phyloP scores from a whole-genome alignment of 768 basidiomycete species.

The Termitomyces sp. region DNA sequence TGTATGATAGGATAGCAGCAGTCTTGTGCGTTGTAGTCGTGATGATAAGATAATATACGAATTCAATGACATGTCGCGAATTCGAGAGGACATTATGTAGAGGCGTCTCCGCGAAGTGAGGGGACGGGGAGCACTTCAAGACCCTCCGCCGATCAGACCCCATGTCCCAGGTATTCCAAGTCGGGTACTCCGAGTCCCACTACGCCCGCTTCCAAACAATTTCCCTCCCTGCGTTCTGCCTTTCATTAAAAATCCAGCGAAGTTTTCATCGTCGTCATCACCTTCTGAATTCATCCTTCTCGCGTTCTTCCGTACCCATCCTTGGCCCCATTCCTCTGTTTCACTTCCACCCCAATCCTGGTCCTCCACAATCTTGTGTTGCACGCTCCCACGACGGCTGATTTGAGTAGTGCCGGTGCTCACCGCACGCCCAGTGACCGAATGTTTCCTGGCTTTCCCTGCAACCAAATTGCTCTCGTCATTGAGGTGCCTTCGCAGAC shows the following conservation, averaged over 20 bases:
- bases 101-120: neutral
- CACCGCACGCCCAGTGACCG: conserved; percentile 11
- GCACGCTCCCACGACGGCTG: conserved; percentile 7
- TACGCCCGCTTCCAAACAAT: conserved; percentile 19
- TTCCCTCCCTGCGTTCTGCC: conserved; percentile 6
- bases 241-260: conserved; percentile 17
- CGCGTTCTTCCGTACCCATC: conserved; percentile 17
- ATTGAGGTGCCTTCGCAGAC: conserved; percentile 56
- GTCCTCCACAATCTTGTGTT: conserved; percentile 13
- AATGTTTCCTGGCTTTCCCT: conserved; percentile 13
- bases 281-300: conserved; percentile 15
- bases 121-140: neutral
- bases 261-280: conserved; percentile 24
- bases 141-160: conserved; percentile 10
- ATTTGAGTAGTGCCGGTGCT: conserved; percentile 4
- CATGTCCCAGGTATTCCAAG: conserved; percentile 16
- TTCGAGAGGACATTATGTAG: neutral
- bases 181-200: conserved; percentile 15
- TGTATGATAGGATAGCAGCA: conserved; percentile 5
- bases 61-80: neutral
- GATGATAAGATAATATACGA: neutral
- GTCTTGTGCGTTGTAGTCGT: neutral
- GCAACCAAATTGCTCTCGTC: conserved; percentile 9
- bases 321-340: conserved; percentile 21
- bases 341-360: conserved; percentile 21